phyloP scores from a whole-genome alignment of 2,329 filamentous ascomycete genomes.

The Grosmannia penicillata region DNA sequence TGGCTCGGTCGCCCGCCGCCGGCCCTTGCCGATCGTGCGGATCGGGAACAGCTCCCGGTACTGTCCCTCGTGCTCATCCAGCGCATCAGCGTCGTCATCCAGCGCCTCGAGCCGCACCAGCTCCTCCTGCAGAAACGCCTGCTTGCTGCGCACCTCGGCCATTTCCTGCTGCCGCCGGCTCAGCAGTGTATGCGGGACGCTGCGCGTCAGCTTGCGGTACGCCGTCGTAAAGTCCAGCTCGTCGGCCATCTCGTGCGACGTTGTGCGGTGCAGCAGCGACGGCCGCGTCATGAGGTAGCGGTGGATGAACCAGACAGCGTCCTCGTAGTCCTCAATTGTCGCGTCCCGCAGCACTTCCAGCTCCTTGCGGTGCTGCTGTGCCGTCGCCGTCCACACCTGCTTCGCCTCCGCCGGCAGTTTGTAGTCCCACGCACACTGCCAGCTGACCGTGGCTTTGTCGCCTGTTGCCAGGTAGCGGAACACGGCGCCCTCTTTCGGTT shows the following conservation, averaged over 20 bases:
- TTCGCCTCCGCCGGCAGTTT: slow-evolving; percentile 1
- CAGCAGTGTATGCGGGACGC: background rate
- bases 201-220: background rate
- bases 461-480: slow-evolving; percentile 13
- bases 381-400: slow-evolving; percentile 5
- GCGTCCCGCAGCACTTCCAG: background rate
- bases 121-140: background rate
- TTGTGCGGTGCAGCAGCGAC: background rate
- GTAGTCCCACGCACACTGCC: slow-evolving; percentile 10
- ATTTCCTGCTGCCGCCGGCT: background rate
- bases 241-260: background rate
- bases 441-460: slow-evolving; percentile 6
- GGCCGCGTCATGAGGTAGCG: background rate
- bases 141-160: background rate
- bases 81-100: background rate
- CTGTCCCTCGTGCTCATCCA: background rate
- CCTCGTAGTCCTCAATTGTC: background rate
- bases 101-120: background rate
- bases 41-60: background rate
- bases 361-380: background rate
- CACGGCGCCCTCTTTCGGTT: slow-evolving; percentile 11
- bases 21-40: too few species aligned
- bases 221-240: background rate
- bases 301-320: background rate
- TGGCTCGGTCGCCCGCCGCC: background rate